phyloP scores from a whole-genome alignment of 495 filamentous ascomycete species.

The Penicillium malachiteum region DNA sequence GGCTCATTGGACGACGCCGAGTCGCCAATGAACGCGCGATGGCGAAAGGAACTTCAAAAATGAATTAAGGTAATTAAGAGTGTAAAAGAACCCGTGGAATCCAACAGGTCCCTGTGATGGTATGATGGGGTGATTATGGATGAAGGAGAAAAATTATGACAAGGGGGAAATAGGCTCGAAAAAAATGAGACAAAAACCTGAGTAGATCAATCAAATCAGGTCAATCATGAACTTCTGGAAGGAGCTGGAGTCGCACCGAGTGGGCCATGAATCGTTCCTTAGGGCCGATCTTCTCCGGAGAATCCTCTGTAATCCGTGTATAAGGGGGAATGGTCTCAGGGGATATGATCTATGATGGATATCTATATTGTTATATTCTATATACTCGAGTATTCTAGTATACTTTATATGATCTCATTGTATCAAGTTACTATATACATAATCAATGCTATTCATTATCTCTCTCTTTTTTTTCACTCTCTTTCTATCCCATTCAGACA shows the following conservation, averaged over 20 bases:
- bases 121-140: not conserved
- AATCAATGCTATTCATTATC: not conserved
- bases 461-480: not conserved
- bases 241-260: slow-evolving; percentile 28
- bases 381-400: not conserved
- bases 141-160: not conserved
- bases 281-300: slow-evolving; percentile 35
- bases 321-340: not conserved
- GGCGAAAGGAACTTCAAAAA: slow-evolving; percentile 5
- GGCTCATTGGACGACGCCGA: slow-evolving; percentile 63
- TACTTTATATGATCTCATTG: not conserved
- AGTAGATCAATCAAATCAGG: slow-evolving; percentile 5
- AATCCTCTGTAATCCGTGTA: slow-evolving; percentile 12
- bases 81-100: not conserved
- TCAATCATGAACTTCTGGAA: slow-evolving; percentile 26
- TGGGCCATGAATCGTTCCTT: slow-evolving; percentile 12
- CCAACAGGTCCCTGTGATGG: slow-evolving; percentile 8
- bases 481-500: not conserved
- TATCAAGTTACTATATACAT: not conserved
- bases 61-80: slow-evolving; percentile 2
- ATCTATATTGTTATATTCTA: not conserved
- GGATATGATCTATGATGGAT: not conserved
- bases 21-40: slow-evolving; percentile 61
- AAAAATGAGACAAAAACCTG: slow-evolving; percentile 5
- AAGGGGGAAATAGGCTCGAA: not conserved